Percentiles rank a stretch among this genome's conserved stretches.
Evolutionary conservation across 2,329 filamentous ascomycete genomes (phyloP).

Genomic region (Colletotrichum tropicale): DNA sequence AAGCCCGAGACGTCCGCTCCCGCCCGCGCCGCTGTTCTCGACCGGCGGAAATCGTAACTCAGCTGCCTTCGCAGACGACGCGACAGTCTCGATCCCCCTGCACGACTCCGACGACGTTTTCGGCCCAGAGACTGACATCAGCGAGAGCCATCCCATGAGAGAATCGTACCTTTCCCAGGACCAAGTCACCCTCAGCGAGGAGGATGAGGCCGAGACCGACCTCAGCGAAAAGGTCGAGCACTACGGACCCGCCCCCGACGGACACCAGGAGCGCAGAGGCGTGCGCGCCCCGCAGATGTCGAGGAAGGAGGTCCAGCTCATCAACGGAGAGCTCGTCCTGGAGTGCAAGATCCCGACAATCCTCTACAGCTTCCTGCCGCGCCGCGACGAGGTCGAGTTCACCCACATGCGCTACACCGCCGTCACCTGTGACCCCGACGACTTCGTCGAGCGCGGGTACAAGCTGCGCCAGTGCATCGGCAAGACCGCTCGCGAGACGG

Average conservation of each 20-base stretch:
- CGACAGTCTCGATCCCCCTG: constrained; percentile 75
- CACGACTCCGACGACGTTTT: constrained; percentile 77
- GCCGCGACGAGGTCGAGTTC: constrained; percentile 92
- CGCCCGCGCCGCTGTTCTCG: constrained; percentile 85
- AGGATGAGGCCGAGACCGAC: constrained; percentile 31
- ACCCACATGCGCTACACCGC: constrained; percentile 99
- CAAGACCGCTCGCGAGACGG: constrained; percentile 82
- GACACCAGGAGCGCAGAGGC: constrained; percentile 85
- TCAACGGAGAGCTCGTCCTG: constrained; percentile 96
- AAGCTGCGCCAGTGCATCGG: constrained; percentile 92
- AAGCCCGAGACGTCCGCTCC: constrained; percentile 84
- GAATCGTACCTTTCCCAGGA: constrained; percentile 62
- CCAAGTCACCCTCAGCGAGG: constrained; percentile 59
- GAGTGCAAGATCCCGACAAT: constrained; percentile 99
- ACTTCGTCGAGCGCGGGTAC: constrained; percentile 88
- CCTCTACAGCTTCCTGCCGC: constrained; percentile 92
- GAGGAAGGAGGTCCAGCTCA: constrained; percentile 91
- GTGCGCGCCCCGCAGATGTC: constrained; percentile 86
- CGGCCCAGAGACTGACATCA: constrained; percentile 61
- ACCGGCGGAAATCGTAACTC: constrained; percentile 51
- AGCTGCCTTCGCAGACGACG: constrained; percentile 66
- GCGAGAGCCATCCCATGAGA: constrained; percentile 54
- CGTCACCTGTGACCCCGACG: constrained; percentile 96
- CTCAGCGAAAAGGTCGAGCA: constrained; percentile 69
- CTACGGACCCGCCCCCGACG: constrained; percentile 86